A percentile compares a stretch with the other conserved stretches of the same genome.
Evolutionary conservation across 768 basidiomycete species (phyloP).

Genomic region (Phaffia tasmanica): DNA sequence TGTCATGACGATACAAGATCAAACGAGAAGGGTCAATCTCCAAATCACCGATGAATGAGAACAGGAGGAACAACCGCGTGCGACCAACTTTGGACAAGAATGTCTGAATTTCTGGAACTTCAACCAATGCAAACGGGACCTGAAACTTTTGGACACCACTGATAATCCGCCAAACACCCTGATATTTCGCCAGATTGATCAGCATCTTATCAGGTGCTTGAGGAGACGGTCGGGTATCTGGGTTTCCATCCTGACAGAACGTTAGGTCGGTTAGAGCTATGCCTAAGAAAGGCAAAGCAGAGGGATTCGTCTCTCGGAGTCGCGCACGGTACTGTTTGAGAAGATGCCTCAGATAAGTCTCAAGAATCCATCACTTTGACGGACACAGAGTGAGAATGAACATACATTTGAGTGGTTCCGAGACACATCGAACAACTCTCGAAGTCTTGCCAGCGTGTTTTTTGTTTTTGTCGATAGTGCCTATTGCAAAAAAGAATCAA

Average conservation of each 20-base stretch:
- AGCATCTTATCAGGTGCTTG: constrained; percentile 62
- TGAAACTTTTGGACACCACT: constrained; percentile 60
- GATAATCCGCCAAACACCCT: constrained; percentile 73
- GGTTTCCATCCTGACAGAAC: constrained; percentile 91
- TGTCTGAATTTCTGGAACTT: constrained; percentile 72
- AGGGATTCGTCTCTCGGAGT: constrained; percentile 76
- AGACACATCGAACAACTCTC: constrained; percentile 64
- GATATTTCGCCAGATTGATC: constrained; percentile 94
- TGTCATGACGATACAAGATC: background rate
- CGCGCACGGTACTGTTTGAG: constrained; percentile 55
- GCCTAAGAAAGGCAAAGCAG: constrained; percentile 93
- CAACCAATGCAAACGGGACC: constrained; percentile 69
- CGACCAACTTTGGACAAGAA: constrained; percentile 31
- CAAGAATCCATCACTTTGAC: too few relatives aligned
- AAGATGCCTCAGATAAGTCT: too few relatives aligned
- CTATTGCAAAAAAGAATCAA: constrained; percentile 38
- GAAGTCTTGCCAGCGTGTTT: constrained; percentile 60
- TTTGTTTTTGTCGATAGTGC: constrained; percentile 76
- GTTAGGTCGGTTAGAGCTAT: constrained; percentile 61
- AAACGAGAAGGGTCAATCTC: background rate
- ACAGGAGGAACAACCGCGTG: background rate
- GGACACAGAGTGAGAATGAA: background rate
- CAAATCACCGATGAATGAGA: background rate
- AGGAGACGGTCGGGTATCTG: constrained; percentile 69
- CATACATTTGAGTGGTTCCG: constrained; percentile 45